Evolutionary conservation across 1,284 basidiomycete genomes (phyloP), one percentile per base, ranked within the genome.

Genomic region (Mycena sp.): DNA sequence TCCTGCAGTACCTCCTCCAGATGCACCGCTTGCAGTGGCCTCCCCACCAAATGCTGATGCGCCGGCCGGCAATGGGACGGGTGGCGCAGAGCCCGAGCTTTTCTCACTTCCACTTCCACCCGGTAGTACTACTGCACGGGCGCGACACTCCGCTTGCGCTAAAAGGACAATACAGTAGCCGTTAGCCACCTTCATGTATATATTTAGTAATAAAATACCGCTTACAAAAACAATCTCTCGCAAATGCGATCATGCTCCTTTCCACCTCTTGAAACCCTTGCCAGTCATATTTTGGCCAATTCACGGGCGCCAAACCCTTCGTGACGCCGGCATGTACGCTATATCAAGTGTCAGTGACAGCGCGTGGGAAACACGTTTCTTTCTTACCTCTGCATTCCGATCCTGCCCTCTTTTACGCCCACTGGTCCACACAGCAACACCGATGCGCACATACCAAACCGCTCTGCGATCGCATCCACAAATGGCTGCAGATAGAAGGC

Each of bases 401-500:
- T 29, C 25, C 4, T 3, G 25, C 51, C 4, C 16, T 19, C 28
- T 1, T 17, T 35, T 3, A 12, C 19, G n/a, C 48, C 25, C 5
- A 50, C 43, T 2, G 58, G 58, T 1, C 58, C 58, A 14, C 23
- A 19, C 26, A 60, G 6, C 7, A 60, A 16, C 23, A 60, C 5
- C 25, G 50, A 23, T 1, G 19, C 43, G 21, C 58, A 60, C 58
- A 60, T 60, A 3, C 58, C 58, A 45, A 46, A 60, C 1, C 43
- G 49, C 17, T 58, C 16, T 11, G 30, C 7, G 23, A 58, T 44
- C 2, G 40, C 41, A 11, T 58, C 50, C 1, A 53, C 32, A 4
- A 60, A 53, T 16, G 50, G 58, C 43, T 60, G 58, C 4, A 60
- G 21, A 23, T 52, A 60, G 21, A 19, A 43, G 2, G 35, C 51